Evolutionary conservation across 75 land plant species (phyloP).

Genomic region (Picea glauca): DNA sequence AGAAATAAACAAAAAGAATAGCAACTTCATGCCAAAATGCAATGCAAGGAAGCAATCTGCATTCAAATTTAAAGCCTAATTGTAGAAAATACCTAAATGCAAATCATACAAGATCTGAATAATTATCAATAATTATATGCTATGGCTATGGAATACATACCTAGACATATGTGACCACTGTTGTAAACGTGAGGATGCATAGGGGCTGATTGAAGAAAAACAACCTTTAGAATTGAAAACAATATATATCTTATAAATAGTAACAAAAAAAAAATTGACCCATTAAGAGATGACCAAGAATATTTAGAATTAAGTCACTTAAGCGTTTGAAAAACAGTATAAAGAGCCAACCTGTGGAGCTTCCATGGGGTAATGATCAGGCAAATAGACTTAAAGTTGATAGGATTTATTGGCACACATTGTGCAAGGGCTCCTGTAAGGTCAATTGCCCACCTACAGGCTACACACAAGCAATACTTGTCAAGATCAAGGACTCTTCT

Average conservation of each 20-base stretch:
- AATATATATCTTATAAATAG: not conserved
- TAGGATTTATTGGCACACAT: conserved; percentile 75
- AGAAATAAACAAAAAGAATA: too few species aligned
- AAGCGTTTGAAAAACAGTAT: not conserved
- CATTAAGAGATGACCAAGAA: not conserved
- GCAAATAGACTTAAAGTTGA: conserved; percentile 92
- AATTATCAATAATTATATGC: too few species aligned
- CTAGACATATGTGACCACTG: conserved; percentile 97
- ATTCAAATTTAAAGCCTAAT: too few species aligned
- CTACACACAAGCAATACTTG: conserved; percentile 21
- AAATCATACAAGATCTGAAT: too few species aligned
- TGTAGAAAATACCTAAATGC: too few species aligned
- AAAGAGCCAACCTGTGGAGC: conserved; percentile 73
- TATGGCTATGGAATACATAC: conserved; percentile 17
- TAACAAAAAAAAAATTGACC: not conserved
- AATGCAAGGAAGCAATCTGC: too few species aligned
- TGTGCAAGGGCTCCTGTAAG: conserved; percentile 75
- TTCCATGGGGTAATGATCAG: conserved; percentile 98
- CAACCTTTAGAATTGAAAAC: conserved; percentile 44
- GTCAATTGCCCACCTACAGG: conserved; percentile 55
- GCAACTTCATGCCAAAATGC: too few species aligned
- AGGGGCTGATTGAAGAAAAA: conserved; percentile 83
- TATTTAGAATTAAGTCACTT: not conserved
- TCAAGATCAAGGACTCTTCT: not conserved
- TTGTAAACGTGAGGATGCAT: conserved; percentile 94